A percentile compares a stretch with the other conserved stretches of the same genome.
phyloP scores from a whole-genome alignment of 2,329 filamentous ascomycete species.

The Mycocentrospora acerina region DNA sequence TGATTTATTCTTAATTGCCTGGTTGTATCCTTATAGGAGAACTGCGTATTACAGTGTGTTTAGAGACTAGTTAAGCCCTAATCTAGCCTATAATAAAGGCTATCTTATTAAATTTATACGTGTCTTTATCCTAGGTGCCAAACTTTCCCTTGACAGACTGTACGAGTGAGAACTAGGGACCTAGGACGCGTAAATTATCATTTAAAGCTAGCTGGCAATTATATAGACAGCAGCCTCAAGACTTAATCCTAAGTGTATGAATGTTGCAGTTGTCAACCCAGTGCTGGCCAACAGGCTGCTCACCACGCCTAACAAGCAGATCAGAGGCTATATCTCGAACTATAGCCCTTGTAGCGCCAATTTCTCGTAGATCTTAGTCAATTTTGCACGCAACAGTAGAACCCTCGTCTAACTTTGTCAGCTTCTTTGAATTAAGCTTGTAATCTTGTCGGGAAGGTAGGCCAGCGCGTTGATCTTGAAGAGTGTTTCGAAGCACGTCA shows the following conservation, averaged over 20 bases:
- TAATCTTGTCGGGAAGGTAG: too few species aligned
- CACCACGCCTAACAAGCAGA: constrained; percentile 5
- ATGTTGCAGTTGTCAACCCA: constrained; percentile 11
- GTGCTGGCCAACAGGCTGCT: constrained; percentile 7
- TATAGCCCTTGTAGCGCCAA: constrained; percentile 6
- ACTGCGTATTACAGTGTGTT: too few species aligned
- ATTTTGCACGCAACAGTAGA: constrained; percentile 4
- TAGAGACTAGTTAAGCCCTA: too few species aligned
- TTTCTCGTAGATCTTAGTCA: not conserved
- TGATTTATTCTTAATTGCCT: constrained; percentile 2
- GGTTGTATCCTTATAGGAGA: constrained; percentile 1
- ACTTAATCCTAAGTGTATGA: constrained; percentile 5
- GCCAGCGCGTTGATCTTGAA: too few species aligned
- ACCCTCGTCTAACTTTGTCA: constrained; percentile 8
- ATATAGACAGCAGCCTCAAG: constrained; percentile 5
- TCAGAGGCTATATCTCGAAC: constrained; percentile 16
- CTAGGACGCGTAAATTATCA: too few species aligned
- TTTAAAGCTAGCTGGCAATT: constrained; percentile 8
- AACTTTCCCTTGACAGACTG: constrained; percentile 6
- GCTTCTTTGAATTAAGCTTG: constrained; percentile 2
- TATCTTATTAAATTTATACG: constrained; percentile 19
- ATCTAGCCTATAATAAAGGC: too few species aligned
- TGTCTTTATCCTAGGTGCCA: constrained; percentile 8
- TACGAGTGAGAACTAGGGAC: constrained; percentile 3
- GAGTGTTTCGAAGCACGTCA: too few species aligned